Conservation (phyloP, 371 early-diverging fungal genomes). For the Cokeromyces recurvatus region DNA sequence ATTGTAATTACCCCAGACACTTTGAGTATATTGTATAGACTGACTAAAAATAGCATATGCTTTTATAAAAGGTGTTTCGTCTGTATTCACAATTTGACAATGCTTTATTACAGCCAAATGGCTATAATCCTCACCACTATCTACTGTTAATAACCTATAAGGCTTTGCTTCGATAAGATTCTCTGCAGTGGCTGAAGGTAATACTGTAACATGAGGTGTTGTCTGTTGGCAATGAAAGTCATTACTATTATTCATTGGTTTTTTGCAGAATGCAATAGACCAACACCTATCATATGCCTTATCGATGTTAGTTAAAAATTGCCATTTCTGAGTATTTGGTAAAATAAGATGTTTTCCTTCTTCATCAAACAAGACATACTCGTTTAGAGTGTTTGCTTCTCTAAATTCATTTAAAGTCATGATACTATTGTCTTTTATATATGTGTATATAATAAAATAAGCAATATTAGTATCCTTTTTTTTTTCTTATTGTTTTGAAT, state of each 20-base stretch:
- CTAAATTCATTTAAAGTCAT: too few relatives aligned
- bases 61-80: slow-evolving; percentile 15
- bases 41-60: slow-evolving; percentile 9
- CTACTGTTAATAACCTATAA: slow-evolving; percentile 1
- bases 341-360: too few relatives aligned
- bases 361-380: too few relatives aligned
- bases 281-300: slow-evolving; percentile 1
- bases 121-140: slow-evolving; percentile 25
- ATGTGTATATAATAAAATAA: too few relatives aligned
- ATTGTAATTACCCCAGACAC: slow-evolving; percentile 12
- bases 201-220: neutral
- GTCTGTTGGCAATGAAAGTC: neutral
- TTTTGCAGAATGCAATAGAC: neutral
- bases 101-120: slow-evolving; percentile 37
- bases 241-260: neutral
- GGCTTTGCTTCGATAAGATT: slow-evolving; percentile 1
- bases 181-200: slow-evolving; percentile 8
- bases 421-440: too few relatives aligned
- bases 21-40: neutral
- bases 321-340: neutral
- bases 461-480: too few relatives aligned
- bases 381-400: too few relatives aligned
- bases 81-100: slow-evolving; percentile 2
- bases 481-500: too few relatives aligned
- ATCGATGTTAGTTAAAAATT: slow-evolving; percentile 8